phyloP scores from a whole-genome alignment of 257 asterid genomes.

The Solanum dulcamara region DNA sequence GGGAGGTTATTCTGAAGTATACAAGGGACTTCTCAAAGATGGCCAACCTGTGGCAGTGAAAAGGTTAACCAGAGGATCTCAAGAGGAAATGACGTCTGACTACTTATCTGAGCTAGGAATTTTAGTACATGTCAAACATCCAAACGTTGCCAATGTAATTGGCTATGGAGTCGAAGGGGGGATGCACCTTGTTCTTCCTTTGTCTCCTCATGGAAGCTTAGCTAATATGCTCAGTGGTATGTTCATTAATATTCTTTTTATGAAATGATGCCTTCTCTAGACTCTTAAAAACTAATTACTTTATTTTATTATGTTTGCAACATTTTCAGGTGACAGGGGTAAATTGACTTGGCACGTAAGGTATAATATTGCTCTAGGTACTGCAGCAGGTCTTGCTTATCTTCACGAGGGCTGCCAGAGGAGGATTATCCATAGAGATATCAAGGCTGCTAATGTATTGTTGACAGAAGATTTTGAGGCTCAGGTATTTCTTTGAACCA shows the following conservation, averaged over 20 bases:
- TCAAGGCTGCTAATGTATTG: constrained; percentile 85
- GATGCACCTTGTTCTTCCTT: constrained; percentile 95
- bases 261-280: neutral
- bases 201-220: constrained; percentile 90
- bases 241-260: neutral
- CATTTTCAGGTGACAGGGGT: constrained; percentile 37
- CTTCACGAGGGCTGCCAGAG: constrained; percentile 96
- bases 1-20: constrained; percentile 95
- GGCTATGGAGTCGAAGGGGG: constrained; percentile 99
- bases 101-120: constrained; percentile 92
- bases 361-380: constrained; percentile 65
- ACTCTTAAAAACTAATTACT: neutral
- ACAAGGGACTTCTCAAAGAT: constrained; percentile 69
- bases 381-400: constrained; percentile 72
- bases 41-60: constrained; percentile 80
- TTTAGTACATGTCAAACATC: constrained; percentile 88
- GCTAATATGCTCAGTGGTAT: constrained; percentile 60
- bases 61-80: constrained; percentile 71
- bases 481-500: constrained; percentile 31
- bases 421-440: constrained; percentile 85
- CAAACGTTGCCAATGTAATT: constrained; percentile 70
- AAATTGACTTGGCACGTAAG: constrained; percentile 49
- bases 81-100: constrained; percentile 88
- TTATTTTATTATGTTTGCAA: neutral
- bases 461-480: constrained; percentile 80